These are phyloP conservation scores for Scortechinia acanthostroma DNA, from an alignment of 2,329 filamentous ascomycete species.

Conservation along the genomic window DNA sequence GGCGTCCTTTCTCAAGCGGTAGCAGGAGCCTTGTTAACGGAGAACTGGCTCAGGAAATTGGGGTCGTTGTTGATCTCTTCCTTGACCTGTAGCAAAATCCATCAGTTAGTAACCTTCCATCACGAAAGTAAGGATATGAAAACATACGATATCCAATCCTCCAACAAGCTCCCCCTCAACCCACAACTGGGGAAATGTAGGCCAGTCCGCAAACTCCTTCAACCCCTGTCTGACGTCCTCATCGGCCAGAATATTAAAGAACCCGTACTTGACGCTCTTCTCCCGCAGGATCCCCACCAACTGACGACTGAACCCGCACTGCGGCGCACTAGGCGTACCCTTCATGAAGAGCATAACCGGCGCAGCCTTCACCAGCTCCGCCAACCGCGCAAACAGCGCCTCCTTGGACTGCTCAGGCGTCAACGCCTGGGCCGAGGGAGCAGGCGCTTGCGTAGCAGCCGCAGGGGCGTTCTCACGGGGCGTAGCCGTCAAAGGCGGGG, in stretches of 20 bases:
- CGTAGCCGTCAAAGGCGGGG: background rate
- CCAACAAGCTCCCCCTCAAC: slow-evolving; percentile 84
- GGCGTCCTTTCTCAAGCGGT: too few relatives aligned
- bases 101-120: background rate
- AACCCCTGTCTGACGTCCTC: slow-evolving; percentile 93
- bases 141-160: slow-evolving; percentile 86
- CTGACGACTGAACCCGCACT: slow-evolving; percentile 90
- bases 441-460: background rate
- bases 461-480: background rate
- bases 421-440: slow-evolving; percentile 8
- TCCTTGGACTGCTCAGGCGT: slow-evolving; percentile 60
- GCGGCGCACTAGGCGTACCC: slow-evolving; percentile 78
- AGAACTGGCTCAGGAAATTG: background rate
- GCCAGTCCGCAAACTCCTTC: slow-evolving; percentile 98
- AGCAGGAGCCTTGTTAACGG: slow-evolving; percentile 1
- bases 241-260: slow-evolving; percentile 97
- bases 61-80: background rate
- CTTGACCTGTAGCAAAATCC: background rate
- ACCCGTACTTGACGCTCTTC: slow-evolving; percentile 88
- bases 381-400: slow-evolving; percentile 74
- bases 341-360: slow-evolving; percentile 99
- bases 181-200: slow-evolving; percentile 93
- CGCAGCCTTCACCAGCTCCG: slow-evolving; percentile 83
- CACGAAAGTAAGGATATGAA: background rate
- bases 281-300: slow-evolving; percentile 81